Base-by-base conservation (phyloP, 345 rosid species). In the Diplotaxis tenuifolia region DNA sequence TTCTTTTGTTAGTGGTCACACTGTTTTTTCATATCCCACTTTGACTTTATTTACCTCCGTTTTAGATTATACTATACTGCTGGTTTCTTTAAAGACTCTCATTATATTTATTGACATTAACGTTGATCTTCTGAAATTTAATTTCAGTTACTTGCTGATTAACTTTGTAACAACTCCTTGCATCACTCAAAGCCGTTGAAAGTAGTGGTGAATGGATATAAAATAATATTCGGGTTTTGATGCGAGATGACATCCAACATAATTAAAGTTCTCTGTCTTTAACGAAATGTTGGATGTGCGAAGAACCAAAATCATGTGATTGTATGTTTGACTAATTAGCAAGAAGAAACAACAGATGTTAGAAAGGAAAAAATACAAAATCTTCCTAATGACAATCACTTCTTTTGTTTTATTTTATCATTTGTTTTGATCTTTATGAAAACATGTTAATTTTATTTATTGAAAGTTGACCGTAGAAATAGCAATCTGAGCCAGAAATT, bases 31-130 rank as follows among this genome's bases (percentile, higher is more conserved):
- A 16, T 15, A 47, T 18, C 22, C 19, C 38, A 0, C 31, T 22
- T 70, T 64, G 54, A 47, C 71, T 64, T 56, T 70, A 16, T 64
- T 68, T 76, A 42, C 79, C 66, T 22, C 79, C 61, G 31, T 32
- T 70, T 64, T 55, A 62, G 68, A 36, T n/a, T n/a, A n/a, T 21
- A 75, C 4, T 25, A 25, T 25, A 25, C 4, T 40, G 4, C 38
- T 22, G 11, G 15, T 73, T 45, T 10, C 29, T 57, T 42, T 40
- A n/a, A n/a, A 3, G 9, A 21, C 1, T 23, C 9, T 11, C 11
- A n/a, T 27, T n/a, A 61, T 58, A 21, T 52, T 63, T 53, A 11
- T 31, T 29, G 40, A 62, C 28, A 53, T 52, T 36, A 7, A 8
- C 10, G 15, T 4, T 9, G 25, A 5, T 62, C 19, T 72, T 52